Base-by-base conservation (phyloP, 2,329 filamentous ascomycete genomes). In the Fusarium sp. region DNA sequence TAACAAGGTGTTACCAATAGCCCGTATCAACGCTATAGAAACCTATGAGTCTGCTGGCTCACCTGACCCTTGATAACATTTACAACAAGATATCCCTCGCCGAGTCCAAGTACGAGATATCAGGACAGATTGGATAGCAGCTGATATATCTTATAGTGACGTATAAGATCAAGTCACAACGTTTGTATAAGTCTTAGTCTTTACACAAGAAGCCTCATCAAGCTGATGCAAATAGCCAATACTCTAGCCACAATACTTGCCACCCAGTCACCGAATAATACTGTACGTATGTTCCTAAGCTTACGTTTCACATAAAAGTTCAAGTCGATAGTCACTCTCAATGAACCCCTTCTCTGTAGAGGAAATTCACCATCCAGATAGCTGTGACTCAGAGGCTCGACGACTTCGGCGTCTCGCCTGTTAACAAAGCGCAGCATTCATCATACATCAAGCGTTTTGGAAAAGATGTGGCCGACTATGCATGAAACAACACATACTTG, bases 401-500 rank as follows among this genome's bases (percentile, higher is more conserved):
- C 46, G 18, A 59, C 28, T 32, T 53, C 60, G 47, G 46, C 46
- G 49, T 53, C 30, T 37, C 7, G 30, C n/a, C 10, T 16, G 41
- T 12, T 21, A 65, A n/a, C 16, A 42, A 21, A 30, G 32, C 34
- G 42, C 42, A 43, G 8, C 40, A 13, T 42, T 21, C 41, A 47
- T 42, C 23, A 20, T 40, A 48, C 28, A 40, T 9, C 43, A 63
- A 40, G 13, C 10, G 20, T 30, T 53, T 51, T 51, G 21, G 53
- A 65, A 65, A 51, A 10, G 11, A 65, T 59, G 53, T 40, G 27
- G 53, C 46, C 21, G 32, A 48, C 13, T 25, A 46, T 32, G 60
- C 60, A 47, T 42, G 46, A 34, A 51, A 65, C 60, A 65, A 59
- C 53, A 59, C 62, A 50, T 32, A 59, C 53, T 30, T 65, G 53